A percentile compares a stretch with the other conserved stretches of the same genome.
phyloP scores from a whole-genome alignment of 2,329 filamentous ascomycete species.

The Orbilia brochopaga region DNA sequence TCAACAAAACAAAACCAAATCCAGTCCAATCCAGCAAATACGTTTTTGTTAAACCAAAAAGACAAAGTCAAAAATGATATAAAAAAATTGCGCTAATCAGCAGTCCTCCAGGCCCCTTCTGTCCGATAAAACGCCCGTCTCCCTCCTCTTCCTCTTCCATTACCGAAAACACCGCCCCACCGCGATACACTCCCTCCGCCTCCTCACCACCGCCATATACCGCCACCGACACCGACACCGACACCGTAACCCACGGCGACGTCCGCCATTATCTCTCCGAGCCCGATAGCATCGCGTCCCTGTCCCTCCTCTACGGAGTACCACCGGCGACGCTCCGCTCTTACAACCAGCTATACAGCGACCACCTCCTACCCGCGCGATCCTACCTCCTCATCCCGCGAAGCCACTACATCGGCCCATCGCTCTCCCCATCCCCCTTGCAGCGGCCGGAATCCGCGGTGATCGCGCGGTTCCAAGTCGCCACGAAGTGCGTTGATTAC shows the following conservation, averaged over 20 bases:
- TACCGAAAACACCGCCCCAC: neutral
- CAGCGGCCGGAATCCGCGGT: slow-evolving; percentile 41
- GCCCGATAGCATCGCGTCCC: slow-evolving; percentile 49
- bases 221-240: neutral
- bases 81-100: slow-evolving; percentile 13
- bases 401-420: slow-evolving; percentile 45
- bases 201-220: slow-evolving; percentile 39
- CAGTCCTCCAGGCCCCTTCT: slow-evolving; percentile 49
- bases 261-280: slow-evolving; percentile 48
- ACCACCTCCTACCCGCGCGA: slow-evolving; percentile 51
- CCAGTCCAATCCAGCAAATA: slow-evolving; percentile 4
- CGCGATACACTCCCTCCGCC: slow-evolving; percentile 6
- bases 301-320: slow-evolving; percentile 51
- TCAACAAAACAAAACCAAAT: too few species aligned
- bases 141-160: slow-evolving; percentile 13
- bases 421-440: slow-evolving; percentile 39
- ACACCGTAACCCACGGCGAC: neutral
- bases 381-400: slow-evolving; percentile 51
- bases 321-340: slow-evolving; percentile 38
- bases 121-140: slow-evolving; percentile 49
- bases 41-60: slow-evolving; percentile 14
- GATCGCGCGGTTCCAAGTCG: slow-evolving; percentile 52
- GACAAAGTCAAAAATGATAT: slow-evolving; percentile 4
- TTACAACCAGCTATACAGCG: slow-evolving; percentile 52
- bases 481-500: slow-evolving; percentile 53